Evolutionary conservation across 805 yeast genomes (phyloP).

Genomic region (Yamadazyma sp.): DNA sequence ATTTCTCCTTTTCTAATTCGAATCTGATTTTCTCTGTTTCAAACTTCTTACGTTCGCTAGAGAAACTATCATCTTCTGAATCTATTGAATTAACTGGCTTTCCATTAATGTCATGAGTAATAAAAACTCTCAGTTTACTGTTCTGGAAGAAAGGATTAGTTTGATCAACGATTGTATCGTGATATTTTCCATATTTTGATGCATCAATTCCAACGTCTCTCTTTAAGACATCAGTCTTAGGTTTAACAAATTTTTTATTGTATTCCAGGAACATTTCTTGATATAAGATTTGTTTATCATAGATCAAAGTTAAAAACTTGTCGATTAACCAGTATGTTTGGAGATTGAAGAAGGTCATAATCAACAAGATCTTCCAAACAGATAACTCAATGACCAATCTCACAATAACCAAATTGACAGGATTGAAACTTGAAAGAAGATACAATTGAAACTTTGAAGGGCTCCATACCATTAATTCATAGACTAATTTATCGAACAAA

Average conservation of each 20-base stretch:
- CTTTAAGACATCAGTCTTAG: conserved; percentile 46
- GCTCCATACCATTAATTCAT: conserved; percentile 64
- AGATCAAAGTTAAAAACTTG: conserved; percentile 46
- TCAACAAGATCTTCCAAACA: conserved; percentile 29
- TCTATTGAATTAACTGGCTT: conserved; percentile 18
- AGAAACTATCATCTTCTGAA: conserved; percentile 7
- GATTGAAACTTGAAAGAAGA: conserved; percentile 56
- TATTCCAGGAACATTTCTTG: conserved; percentile 64
- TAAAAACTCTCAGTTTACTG: conserved; percentile 41
- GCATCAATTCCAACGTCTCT: conserved; percentile 66
- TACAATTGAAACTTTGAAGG: conserved; percentile 58
- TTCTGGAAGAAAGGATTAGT: conserved; percentile 24
- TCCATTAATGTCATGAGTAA: conserved; percentile 49
- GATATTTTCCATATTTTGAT: conserved; percentile 34
- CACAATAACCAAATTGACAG: conserved; percentile 47
- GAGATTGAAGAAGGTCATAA: conserved; percentile 17
- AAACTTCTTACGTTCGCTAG: conserved; percentile 12
- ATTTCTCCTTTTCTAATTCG: conserved; percentile 14
- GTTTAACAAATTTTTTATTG: conserved; percentile 59
- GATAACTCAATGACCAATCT: conserved; percentile 27
- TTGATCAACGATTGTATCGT: conserved; percentile 16
- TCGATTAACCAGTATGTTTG: conserved; percentile 38
- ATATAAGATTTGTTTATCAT: conserved; percentile 58
- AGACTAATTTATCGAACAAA: conserved; percentile 32
- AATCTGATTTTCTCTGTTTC: conserved; percentile 13